A percentile compares a stretch with the other conserved stretches of the same genome.
These are phyloP conservation scores for Cubamyces sp. DNA, from an alignment of 768 basidiomycete genomes.

Conservation along the genomic window DNA sequence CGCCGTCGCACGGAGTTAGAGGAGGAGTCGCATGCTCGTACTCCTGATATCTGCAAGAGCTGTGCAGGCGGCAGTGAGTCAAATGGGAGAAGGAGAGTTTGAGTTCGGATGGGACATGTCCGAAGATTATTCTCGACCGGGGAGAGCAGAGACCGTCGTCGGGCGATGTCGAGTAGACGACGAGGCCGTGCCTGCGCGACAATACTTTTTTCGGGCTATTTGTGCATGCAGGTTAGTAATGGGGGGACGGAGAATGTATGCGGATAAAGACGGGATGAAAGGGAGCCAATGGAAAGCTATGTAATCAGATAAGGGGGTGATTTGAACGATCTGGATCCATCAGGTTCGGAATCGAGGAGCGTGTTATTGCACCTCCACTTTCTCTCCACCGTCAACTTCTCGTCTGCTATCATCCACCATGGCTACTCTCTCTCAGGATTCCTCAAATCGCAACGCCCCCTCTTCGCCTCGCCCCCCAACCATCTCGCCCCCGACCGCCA, in stretches of 20 bases:
- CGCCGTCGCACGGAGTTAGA: background rate
- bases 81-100: background rate
- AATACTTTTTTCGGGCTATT: background rate
- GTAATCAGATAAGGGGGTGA: conserved; percentile 14
- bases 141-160: conserved; percentile 1
- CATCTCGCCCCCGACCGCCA: conserved; percentile 14
- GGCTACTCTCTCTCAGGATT: conserved; percentile 23
- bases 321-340: background rate
- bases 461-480: conserved; percentile 14
- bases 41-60: conserved; percentile 2
- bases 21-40: background rate
- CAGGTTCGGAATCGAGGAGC: conserved; percentile 1
- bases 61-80: conserved; percentile 9
- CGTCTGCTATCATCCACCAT: conserved; percentile 21
- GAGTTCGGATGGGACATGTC: background rate
- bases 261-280: background rate
- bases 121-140: conserved; percentile 8
- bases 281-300: background rate
- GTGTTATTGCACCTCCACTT: conserved; percentile 14
- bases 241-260: background rate
- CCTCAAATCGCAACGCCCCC: conserved; percentile 10
- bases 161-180: conserved; percentile 8
- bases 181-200: conserved; percentile 16
- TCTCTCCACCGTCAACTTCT: conserved; percentile 25
- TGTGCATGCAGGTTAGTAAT: conserved; percentile 6